Percentiles rank a stretch among this genome's conserved stretches.
Conservation (phyloP, 2,329 filamentous ascomycete species). For the Curvularia verruculosa region DNA sequence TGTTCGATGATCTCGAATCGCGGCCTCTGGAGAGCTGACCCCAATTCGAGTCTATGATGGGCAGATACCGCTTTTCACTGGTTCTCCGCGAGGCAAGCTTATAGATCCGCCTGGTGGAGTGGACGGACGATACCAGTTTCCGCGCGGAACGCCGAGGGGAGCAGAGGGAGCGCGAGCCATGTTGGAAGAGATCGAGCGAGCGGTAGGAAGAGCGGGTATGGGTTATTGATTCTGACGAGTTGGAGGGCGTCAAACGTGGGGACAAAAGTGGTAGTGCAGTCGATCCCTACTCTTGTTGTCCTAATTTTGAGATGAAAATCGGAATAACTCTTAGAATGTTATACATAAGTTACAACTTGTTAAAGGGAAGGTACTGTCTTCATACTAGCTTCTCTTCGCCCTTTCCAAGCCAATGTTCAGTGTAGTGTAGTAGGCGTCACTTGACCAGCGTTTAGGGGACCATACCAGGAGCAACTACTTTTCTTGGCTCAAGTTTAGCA, state of each 20-base stretch:
- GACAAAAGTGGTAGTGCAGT: background rate
- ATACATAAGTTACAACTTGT: background rate
- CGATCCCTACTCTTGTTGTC: background rate
- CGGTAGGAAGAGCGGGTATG: background rate
- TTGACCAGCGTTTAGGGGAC: too few relatives aligned
- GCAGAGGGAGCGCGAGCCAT: background rate
- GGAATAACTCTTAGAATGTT: background rate
- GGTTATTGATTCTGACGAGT: background rate
- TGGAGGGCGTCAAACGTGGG: background rate
- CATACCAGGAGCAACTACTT: too few relatives aligned
- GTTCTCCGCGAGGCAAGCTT: background rate
- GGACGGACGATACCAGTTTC: background rate
- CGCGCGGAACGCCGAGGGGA: background rate
- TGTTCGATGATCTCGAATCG: background rate
- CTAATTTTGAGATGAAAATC: background rate
- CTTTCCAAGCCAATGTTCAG: too few relatives aligned
- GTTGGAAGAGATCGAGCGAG: background rate
- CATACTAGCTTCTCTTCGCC: background rate
- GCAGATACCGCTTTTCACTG: slow-evolving; percentile 1
- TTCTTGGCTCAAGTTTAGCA: too few relatives aligned
- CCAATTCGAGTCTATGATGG: background rate
- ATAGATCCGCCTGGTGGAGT: slow-evolving; percentile 1
- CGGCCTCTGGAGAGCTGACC: background rate
- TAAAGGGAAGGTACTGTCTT: background rate
- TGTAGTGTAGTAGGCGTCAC: too few relatives aligned